Evolutionary conservation across 2,329 filamentous ascomycete genomes (phyloP), one percentile per base, ranked within the genome.

Genomic region (Xenoacremonium recifei): DNA sequence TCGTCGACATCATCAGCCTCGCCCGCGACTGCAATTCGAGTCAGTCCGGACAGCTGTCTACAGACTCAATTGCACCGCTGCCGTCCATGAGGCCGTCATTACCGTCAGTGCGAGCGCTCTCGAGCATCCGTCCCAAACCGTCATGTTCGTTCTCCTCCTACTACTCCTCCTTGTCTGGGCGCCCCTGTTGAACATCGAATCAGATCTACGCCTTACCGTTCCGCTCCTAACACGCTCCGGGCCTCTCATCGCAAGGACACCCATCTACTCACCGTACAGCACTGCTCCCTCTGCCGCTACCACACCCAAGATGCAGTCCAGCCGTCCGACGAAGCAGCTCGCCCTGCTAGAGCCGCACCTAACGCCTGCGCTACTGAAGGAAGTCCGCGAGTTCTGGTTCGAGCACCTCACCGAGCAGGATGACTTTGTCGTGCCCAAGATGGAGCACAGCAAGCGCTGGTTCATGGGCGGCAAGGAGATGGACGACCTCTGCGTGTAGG

Each of bases 301-400:
- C 50, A 5, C 45, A 42, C 12, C 46, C 19, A 40, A 21, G 1
- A 51, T 56, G 44, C 37, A n/a, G 2, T 38, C 48, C 4, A 31
- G 27, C 1, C 2, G 25, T 5, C 9, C 5, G 2, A 45, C 32
- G 27, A 29, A 21, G 17, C 13, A 38, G 12, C 4, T 49, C 4
- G 40, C 37, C 3, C n/a, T 15, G 2, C 44, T 61, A 5, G 40
- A 48, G 16, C 20, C 42, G 1, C 36, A 57, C 15, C 45, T 68
- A n/a, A 64, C 53, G 6, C 54, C 58, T 1, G 53, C 46, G 0
- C 48, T 64, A 12, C 54, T 69, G 5, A 44, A 58, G 20, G 54
- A 54, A 19, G 35, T 70, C 2, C 57, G 58, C 7, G 47, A 51
- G n/a, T 66, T 70, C 38, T 70, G 67, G 67, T 70, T 66, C 46